Evolutionary conservation across 495 filamentous ascomycete genomes (phyloP), one percentile per base, ranked within the genome.

Genomic region (Penicillium maclennaniae): DNA sequence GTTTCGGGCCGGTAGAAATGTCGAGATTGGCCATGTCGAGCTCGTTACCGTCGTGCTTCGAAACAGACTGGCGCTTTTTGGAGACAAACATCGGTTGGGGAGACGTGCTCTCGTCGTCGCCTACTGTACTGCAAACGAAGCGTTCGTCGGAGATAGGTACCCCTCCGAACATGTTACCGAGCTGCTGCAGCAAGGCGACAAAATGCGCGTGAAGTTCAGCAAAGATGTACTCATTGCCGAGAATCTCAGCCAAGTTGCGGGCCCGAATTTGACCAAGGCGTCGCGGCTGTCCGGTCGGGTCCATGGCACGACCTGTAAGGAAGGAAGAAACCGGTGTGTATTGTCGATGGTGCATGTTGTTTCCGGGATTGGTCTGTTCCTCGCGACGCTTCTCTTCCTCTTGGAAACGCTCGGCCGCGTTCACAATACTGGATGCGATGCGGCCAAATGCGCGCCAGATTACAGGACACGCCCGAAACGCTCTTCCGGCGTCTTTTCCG

Each of bases 191-290:
- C 36, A 95, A 69, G 44, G 80, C 78, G 15, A 92, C 87, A 66
- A 97, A 96, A 34, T 81, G 71, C 21, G 82, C 79, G 70, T 97
- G 92, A 37, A 96, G 69, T 68, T 95, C 84, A 27, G 95, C 84
- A 65, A 97, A 97, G 58, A 97, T 87, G 65, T 90, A 85, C 23
- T 89, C 87, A 50, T 88, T 78, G 26, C 92, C 92, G 15, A 92
- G 86, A 45, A 97, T 82, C 69, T 97, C 92, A 1, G 87, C 87
- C 43, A 97, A 70, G 28, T 88, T 89, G 52, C 88, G 82, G 20
- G 87, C 83, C 54, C 84, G 84, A 47, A 88, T 79, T 55, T 75
- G 77, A 31, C 73, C 81, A 41, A 71, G 72, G 41, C 67, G 69
- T 48, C 72, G 72, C 31, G 75, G 68, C 49, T 74, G 78, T 9